phyloP scores from a whole-genome alignment of 805 yeast species.

The Geotrichum ghanense region DNA sequence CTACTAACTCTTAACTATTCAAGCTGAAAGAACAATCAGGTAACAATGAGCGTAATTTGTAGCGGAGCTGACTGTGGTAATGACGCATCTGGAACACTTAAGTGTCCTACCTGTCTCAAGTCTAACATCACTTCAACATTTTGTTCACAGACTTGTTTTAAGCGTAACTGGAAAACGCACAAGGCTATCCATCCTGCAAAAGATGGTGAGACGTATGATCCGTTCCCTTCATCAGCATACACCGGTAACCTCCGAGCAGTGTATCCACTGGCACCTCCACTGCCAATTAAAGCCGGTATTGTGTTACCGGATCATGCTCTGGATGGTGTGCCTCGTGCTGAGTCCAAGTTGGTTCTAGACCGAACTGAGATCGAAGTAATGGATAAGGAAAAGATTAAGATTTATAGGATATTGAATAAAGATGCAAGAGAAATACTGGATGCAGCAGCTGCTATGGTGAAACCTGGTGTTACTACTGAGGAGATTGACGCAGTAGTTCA shows the following conservation, averaged over 20 bases:
- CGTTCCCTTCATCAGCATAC: conserved; percentile 70
- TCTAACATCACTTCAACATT: conserved; percentile 49
- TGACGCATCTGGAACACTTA: conserved; percentile 57
- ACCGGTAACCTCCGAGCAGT: conserved; percentile 66
- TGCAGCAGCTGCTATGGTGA: conserved; percentile 68
- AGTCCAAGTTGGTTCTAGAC: conserved; percentile 63
- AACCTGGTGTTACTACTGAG: conserved; percentile 89
- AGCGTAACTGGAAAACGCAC: conserved; percentile 40
- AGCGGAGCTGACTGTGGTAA: conserved; percentile 80
- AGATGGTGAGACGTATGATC: conserved; percentile 66
- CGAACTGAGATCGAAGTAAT: conserved; percentile 57
- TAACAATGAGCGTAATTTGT: too few relatives aligned
- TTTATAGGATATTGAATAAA: conserved; percentile 62
- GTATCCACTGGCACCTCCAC: conserved; percentile 70
- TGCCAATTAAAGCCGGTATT: conserved; percentile 63
- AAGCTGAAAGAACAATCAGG: too few relatives aligned
- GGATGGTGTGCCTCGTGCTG: conserved; percentile 69
- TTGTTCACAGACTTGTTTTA: conserved; percentile 78
- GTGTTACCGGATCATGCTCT: conserved; percentile 73
- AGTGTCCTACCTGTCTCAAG: conserved; percentile 89
- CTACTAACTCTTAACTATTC: too few relatives aligned
- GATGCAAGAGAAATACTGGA: conserved; percentile 85
- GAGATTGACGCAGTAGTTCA: conserved; percentile 81
- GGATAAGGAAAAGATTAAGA: conserved; percentile 56
- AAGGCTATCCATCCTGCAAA: conserved; percentile 59